phyloP scores from a whole-genome alignment of 768 basidiomycete species.

The Suillus clintonianus region DNA sequence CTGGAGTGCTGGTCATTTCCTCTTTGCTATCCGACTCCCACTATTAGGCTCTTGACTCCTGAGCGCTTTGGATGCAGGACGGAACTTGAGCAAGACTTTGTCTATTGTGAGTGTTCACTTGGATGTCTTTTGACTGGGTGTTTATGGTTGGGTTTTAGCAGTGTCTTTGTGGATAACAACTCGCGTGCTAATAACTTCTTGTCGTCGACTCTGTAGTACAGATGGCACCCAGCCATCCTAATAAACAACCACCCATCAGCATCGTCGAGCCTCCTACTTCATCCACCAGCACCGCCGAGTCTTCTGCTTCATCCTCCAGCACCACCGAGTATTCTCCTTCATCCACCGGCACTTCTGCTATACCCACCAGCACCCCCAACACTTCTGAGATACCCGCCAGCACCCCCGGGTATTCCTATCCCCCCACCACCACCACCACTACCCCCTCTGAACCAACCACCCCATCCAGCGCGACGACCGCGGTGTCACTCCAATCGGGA shows the following conservation, averaged over 20 bases:
- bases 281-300: too few relatives aligned
- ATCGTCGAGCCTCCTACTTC: too few relatives aligned
- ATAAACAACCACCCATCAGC: too few relatives aligned
- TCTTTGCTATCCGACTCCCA: neutral
- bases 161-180: neutral
- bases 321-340: neutral
- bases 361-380: neutral
- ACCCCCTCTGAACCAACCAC: neutral
- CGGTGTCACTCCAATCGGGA: neutral
- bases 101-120: neutral
- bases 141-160: neutral
- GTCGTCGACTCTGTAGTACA: neutral
- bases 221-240: too few relatives aligned
- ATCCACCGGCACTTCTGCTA: neutral
- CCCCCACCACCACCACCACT: neutral
- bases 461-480: neutral
- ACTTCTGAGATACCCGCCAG: too few relatives aligned
- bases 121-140: neutral
- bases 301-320: too few relatives aligned
- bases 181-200: neutral
- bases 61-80: neutral
- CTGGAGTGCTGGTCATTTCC: neutral
- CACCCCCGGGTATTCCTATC: too few relatives aligned
- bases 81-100: too few relatives aligned
- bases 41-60: neutral